Conservation (phyloP, 495 filamentous ascomycete species). For the Podospora comata region DNA sequence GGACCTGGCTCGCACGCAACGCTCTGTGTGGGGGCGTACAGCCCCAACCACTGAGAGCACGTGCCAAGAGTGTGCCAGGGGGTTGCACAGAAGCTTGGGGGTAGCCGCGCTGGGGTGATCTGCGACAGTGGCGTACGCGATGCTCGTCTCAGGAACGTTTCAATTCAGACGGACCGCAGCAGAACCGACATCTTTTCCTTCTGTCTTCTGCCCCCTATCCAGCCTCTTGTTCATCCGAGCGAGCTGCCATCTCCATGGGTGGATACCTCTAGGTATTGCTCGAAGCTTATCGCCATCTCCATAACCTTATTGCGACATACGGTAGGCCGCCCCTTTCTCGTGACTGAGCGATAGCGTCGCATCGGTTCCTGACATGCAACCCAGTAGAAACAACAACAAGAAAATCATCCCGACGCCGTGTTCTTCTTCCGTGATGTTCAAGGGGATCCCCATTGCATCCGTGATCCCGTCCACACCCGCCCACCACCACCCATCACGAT, state of each 20-base stretch:
- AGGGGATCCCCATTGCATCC: background rate
- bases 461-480: background rate
- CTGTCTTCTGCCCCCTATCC: background rate
- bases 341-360: background rate
- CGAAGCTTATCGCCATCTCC: background rate
- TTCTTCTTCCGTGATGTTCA: background rate
- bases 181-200: conserved; percentile 18
- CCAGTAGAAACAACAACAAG: background rate
- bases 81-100: conserved; percentile 21
- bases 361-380: background rate
- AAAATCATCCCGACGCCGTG: background rate
- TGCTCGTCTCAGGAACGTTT: conserved; percentile 36
- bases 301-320: background rate
- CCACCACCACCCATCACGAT: background rate
- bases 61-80: conserved; percentile 26
- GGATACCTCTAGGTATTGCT: no score
- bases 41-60: conserved; percentile 25
- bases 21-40: conserved; percentile 5
- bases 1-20: conserved; percentile 23
- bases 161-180: conserved; percentile 34
- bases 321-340: background rate
- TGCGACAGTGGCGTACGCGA: conserved; percentile 32
- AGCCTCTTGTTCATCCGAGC: background rate
- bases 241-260: background rate
- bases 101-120: conserved; percentile 16